phyloP scores from a whole-genome alignment of 202 grass and related monocot species.

The Panicum hallii region DNA sequence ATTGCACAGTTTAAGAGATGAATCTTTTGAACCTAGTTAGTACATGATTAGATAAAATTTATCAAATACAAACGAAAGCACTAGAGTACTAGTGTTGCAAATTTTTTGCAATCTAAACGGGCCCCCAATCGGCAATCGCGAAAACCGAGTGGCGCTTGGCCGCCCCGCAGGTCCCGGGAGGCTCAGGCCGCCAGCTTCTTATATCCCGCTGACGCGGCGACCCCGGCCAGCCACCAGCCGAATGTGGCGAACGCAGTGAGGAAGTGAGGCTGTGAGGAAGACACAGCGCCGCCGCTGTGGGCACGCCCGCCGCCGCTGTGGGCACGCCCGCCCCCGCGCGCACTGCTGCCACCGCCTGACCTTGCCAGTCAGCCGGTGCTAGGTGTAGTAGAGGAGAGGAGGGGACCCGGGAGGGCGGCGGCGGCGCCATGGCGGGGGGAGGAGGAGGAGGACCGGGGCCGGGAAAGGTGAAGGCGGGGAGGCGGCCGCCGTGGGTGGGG shows the following conservation, averaged over 20 bases:
- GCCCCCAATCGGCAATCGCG: background rate
- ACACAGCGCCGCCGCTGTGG: background rate
- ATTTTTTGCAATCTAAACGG: too few relatives aligned
- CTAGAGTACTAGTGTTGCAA: too few relatives aligned
- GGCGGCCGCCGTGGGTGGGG: conserved; percentile 89
- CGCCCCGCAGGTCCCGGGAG: background rate
- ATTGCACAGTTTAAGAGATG: too few relatives aligned
- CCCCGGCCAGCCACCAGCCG: conserved; percentile 2
- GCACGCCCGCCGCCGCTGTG: background rate
- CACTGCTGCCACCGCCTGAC: background rate
- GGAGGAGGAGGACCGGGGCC: conserved; percentile 10
- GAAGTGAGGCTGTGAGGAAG: background rate
- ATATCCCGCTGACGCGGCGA: background rate
- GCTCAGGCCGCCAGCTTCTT: background rate
- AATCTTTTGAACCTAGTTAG: too few relatives aligned
- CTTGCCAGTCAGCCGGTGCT: background rate
- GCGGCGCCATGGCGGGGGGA: conserved; percentile 17
- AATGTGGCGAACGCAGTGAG: background rate
- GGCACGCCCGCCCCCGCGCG: background rate
- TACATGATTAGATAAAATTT: too few relatives aligned
- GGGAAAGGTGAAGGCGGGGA: conserved; percentile 74
- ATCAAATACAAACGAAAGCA: too few relatives aligned
- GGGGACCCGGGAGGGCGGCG: background rate
- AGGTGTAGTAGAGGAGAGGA: background rate
- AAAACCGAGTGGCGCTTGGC: background rate